Base-by-base conservation (phyloP, 2,329 filamentous ascomycete species). In the Pyrenochaeta sp. region DNA sequence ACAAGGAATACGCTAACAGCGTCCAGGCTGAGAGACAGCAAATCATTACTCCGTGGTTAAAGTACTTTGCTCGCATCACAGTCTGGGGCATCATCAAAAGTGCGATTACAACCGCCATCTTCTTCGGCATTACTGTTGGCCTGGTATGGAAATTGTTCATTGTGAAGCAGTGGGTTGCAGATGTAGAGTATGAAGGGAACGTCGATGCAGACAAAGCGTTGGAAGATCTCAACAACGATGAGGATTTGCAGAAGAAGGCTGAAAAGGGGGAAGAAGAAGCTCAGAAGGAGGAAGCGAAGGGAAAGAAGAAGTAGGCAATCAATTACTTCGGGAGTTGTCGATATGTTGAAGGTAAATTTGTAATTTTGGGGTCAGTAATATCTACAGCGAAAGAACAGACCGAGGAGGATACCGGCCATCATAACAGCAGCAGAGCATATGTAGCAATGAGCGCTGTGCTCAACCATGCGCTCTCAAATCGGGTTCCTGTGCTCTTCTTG, bases 21-120 rank as follows among this genome's bases (percentile, higher is more conserved):
- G 9, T 39, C 22, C 9, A 69, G 66, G 50, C 67, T 12, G 82
- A 84, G 60, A 61, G 81, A 6, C 57, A 70, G 47, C 56, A 61
- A 0, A 57, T 83, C 3, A 76, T 84, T 2, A 84, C 82, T 5
- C 82, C 82, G 0, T 65, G 72, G 24, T 60, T 83, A 43, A 65
- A 61, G 40, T 78, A 72, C 67, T 58, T 79, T 2, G 71, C 71
- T 1, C 37, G 50, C 3, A 61, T 76, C 4, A 61, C 68, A 0
- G 5, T 72, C 0, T 67, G 53, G 49, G 62, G 50, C 2, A 24
- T 75, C 1, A 15, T 69, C 2, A 71, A 66, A n/a, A 66, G 52
- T 0, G 5, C 53, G 0, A 22, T 66, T 1, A 64, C 55, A 0
- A 37, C 54, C 1, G 2, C 45, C 0, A 28, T 59, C 0, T 54